Conservation (phyloP, 208 protist species). For the Crithidia brevicula region DNA sequence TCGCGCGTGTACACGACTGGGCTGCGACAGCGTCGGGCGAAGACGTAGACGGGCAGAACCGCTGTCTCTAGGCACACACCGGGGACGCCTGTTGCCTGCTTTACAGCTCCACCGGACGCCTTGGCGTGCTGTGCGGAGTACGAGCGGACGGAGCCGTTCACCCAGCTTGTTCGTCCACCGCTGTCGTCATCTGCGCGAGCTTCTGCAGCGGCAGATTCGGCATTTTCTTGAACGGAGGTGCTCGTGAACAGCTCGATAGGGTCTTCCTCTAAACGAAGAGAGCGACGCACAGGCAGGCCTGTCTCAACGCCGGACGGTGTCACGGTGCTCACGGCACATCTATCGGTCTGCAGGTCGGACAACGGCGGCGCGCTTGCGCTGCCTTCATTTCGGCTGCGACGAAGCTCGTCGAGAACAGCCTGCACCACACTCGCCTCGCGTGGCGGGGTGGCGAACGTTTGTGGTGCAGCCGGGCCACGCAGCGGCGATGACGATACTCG, state of each 20-base stretch:
- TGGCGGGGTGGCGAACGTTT: neutral
- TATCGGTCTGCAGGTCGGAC: neutral
- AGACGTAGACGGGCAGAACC: conserved; percentile 69
- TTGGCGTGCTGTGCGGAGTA: neutral
- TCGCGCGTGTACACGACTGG: conserved; percentile 53
- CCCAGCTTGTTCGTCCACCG: neutral
- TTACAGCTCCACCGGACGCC: neutral
- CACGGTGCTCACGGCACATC: neutral
- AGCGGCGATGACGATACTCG: conserved; percentile 12
- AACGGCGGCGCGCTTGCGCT: neutral
- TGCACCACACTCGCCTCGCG: conserved; percentile 19
- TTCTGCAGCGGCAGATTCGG: too few relatives aligned
- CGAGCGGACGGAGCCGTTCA: neutral
- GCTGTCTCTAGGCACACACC: conserved; percentile 33
- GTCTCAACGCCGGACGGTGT: neutral
- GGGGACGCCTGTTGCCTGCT: neutral
- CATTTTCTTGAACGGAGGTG: neutral
- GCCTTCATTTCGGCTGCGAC: conserved; percentile 10
- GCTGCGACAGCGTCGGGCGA: conserved; percentile 65
- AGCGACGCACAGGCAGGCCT: conserved; percentile 4
- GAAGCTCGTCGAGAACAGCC: conserved; percentile 21
- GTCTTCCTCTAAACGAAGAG: conserved; percentile 27
- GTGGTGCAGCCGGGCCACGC: neutral
- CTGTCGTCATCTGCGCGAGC: neutral
- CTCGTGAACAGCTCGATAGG: conserved; percentile 22